These are phyloP conservation scores for Pleochaeta shiraiana DNA, from an alignment of 2,329 filamentous ascomycete genomes.

Conservation along the genomic window DNA sequence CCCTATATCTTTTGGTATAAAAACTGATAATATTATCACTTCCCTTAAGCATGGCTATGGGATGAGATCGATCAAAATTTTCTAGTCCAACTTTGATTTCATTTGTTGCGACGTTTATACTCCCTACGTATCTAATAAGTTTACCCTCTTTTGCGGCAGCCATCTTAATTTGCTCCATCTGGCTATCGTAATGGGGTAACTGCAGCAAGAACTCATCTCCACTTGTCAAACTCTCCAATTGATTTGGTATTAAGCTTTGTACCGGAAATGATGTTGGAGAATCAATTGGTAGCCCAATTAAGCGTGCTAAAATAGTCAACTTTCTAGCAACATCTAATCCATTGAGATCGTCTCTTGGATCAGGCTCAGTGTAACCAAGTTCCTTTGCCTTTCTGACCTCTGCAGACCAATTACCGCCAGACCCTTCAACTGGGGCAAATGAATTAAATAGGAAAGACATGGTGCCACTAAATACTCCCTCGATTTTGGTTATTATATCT, in stretches of 20 bases:
- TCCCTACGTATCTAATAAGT: conserved; percentile 85
- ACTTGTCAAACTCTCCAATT: conserved; percentile 53
- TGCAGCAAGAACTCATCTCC: conserved; percentile 72
- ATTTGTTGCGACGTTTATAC: conserved; percentile 64
- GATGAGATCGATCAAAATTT: conserved; percentile 68
- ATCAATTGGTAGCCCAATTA: conserved; percentile 63
- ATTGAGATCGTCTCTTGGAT: conserved; percentile 71
- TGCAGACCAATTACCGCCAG: conserved; percentile 67
- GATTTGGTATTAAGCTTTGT: conserved; percentile 75
- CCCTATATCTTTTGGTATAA: conserved; percentile 86
- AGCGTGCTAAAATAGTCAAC: conserved; percentile 75
- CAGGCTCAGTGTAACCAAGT: conserved; percentile 78
- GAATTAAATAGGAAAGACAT: conserved; percentile 98
- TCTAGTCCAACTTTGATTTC: conserved; percentile 81
- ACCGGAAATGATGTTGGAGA: conserved; percentile 81
- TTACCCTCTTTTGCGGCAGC: conserved; percentile 73
- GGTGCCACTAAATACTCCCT: conserved; percentile 93
- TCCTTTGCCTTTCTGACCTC: conserved; percentile 87
- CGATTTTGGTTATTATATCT: conserved; percentile 76
- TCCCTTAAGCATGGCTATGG: conserved; percentile 85
- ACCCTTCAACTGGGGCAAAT: conserved; percentile 62
- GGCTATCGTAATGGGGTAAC: conserved; percentile 61
- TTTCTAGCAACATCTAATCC: conserved; percentile 87
- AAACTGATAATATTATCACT: conserved; percentile 99
- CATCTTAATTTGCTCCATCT: conserved; percentile 78